A percentile compares a stretch with the other conserved stretches of the same genome.
phyloP scores from a whole-genome alignment of 2,329 filamentous ascomycete species.

The Colletotrichum brevisporum region DNA sequence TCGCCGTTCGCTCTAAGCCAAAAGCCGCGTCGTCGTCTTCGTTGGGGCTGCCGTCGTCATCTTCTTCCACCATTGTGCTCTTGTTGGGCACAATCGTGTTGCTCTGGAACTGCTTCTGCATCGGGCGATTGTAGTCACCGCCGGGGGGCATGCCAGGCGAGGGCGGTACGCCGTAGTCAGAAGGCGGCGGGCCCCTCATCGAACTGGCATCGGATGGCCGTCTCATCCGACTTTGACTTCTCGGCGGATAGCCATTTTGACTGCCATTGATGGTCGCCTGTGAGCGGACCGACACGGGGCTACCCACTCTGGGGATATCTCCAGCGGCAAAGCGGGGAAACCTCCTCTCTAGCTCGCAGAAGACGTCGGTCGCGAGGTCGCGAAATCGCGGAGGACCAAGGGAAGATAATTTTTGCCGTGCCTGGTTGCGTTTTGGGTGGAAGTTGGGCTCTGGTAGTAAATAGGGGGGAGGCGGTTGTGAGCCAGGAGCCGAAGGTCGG shows the following conservation, averaged over 20 bases:
- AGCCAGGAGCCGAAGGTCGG: slow-evolving; percentile 65
- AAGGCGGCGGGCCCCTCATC: slow-evolving; percentile 60
- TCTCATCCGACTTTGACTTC: slow-evolving; percentile 67
- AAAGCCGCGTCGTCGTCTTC: slow-evolving; percentile 75
- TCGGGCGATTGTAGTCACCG: slow-evolving; percentile 80
- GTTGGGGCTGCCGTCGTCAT: slow-evolving; percentile 77
- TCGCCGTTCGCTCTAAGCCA: slow-evolving; percentile 63
- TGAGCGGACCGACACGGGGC: slow-evolving; percentile 76
- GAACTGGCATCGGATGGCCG: slow-evolving; percentile 75
- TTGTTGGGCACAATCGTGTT: slow-evolving; percentile 99
- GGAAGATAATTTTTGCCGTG: slow-evolving; percentile 93
- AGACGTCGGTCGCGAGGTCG: slow-evolving; percentile 95
- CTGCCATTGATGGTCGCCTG: slow-evolving; percentile 72
- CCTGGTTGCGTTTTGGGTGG: slow-evolving; percentile 97
- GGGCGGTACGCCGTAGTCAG: slow-evolving; percentile 67
- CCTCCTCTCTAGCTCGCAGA: slow-evolving; percentile 91
- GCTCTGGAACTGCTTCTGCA: slow-evolving; percentile 91
- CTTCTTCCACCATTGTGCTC: slow-evolving; percentile 96
- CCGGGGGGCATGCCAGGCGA: slow-evolving; percentile 69
- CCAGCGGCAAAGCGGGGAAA: slow-evolving; percentile 84
- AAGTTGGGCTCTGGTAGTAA: slow-evolving; percentile 90
- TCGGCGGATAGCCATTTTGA: slow-evolving; percentile 61
- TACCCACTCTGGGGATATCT: slow-evolving; percentile 78
- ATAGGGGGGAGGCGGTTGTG: slow-evolving; percentile 75
- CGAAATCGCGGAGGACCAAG: slow-evolving; percentile 89